Conservation (phyloP, 2,329 filamentous ascomycete species). For the Gliomastix tumulicola region DNA sequence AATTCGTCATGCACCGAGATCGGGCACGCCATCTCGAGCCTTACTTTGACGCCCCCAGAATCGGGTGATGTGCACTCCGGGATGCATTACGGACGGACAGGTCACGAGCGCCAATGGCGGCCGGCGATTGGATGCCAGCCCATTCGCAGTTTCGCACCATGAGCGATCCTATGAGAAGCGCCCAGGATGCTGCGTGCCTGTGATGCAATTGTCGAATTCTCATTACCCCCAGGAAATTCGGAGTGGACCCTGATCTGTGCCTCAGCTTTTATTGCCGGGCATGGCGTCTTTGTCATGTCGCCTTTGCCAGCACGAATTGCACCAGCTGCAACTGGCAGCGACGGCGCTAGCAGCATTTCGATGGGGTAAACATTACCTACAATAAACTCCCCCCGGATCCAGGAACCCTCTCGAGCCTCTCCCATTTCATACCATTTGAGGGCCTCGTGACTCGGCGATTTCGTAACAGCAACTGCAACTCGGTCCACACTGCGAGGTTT, state of each 20-base stretch:
- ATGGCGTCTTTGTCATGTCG: neutral
- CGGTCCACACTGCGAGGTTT: neutral
- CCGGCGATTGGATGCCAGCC: no score
- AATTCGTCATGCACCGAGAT: no score
- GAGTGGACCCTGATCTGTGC: neutral
- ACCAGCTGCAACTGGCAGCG: neutral
- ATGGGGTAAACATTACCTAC: constrained; percentile 8
- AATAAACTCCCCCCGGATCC: constrained; percentile 2
- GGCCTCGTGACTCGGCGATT: constrained; percentile 4
- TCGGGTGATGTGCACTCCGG: no score
- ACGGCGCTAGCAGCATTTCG: constrained; percentile 2
- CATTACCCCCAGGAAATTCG: constrained; percentile 6
- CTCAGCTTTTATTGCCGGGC: neutral
- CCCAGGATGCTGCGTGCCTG: no score
- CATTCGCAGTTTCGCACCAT: no score
- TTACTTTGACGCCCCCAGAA: no score
- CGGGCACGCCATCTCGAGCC: no score
- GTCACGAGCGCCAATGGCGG: no score
- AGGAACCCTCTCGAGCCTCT: neutral
- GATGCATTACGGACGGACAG: no score
- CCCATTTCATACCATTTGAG: no score
- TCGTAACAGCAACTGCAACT: constrained; percentile 2
- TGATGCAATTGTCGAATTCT: constrained; percentile 7
- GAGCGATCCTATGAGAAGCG: no score
- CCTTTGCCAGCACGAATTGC: neutral